A percentile compares a stretch with the other conserved stretches of the same genome.
Conservation (phyloP, 2,329 filamentous ascomycete species). For the Atkinsonella hypoxylon region DNA sequence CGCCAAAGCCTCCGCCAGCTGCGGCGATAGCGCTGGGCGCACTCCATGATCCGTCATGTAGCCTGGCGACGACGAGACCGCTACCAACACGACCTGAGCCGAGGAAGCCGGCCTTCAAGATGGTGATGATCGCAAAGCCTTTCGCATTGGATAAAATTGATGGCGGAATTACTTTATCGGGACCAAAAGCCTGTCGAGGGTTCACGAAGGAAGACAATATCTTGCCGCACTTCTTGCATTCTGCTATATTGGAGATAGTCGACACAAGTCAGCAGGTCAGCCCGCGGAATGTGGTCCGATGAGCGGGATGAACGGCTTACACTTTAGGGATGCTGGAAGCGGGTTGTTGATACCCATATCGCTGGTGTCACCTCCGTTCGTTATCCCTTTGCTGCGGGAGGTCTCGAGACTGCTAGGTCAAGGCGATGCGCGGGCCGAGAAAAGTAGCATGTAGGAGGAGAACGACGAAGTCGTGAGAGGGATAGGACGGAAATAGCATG, state of each 20-base stretch:
- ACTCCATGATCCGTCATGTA: conserved; percentile 68
- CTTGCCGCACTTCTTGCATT: conserved; percentile 95
- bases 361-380: not conserved
- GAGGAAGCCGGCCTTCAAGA: conserved; percentile 79
- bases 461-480: not conserved
- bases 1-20: conserved; percentile 70
- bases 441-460: not conserved
- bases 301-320: conserved; percentile 33
- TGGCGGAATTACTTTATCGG: conserved; percentile 94
- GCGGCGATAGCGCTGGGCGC: conserved; percentile 73
- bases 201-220: conserved; percentile 93
- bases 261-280: not conserved
- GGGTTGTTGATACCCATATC: conserved; percentile 55
- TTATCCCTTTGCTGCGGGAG: not conserved
- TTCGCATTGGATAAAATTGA: conserved; percentile 84
- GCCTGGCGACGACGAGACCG: conserved; percentile 68
- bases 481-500: not conserved
- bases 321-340: conserved; percentile 54
- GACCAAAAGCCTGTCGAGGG: conserved; percentile 82
- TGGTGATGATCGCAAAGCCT: conserved; percentile 75
- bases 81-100: conserved; percentile 73
- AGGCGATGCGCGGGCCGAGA: not conserved
- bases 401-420: conserved; percentile 1
- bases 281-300: not conserved
- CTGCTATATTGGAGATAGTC: conserved; percentile 45